Conservation (phyloP, 2,329 filamentous ascomycete genomes). For the Fusarium sp. region DNA sequence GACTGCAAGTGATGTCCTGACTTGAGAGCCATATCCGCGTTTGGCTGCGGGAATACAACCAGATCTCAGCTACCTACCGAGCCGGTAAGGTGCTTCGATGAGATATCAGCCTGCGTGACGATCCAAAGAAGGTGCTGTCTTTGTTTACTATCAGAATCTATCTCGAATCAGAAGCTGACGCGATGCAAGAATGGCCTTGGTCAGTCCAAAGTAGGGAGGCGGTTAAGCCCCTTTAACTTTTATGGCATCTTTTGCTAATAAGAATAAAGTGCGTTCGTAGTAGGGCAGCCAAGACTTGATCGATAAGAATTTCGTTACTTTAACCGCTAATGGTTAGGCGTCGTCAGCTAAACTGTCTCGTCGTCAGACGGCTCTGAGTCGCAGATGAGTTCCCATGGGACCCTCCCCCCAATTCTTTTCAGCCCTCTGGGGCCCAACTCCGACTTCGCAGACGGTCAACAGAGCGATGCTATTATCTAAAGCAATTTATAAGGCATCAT, state of each 20-base stretch:
- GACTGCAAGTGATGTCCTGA: too few species aligned
- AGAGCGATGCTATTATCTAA: background rate
- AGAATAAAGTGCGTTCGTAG: too few species aligned
- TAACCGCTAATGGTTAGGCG: too few species aligned
- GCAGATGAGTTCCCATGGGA: background rate
- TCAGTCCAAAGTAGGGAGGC: background rate
- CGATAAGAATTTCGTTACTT: background rate
- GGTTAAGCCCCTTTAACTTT: background rate
- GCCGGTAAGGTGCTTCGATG: constrained; percentile 7
- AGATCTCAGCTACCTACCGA: constrained; percentile 23
- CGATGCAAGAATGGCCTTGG: background rate
- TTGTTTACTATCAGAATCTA: background rate
- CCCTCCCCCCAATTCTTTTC: background rate
- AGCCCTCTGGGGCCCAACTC: background rate
- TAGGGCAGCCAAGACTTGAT: background rate
- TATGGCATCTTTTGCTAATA: too few species aligned
- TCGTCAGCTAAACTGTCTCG: too few species aligned
- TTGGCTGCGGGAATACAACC: constrained; percentile 7
- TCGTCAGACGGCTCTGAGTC: background rate
- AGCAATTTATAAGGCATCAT: background rate
- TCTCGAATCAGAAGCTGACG: background rate
- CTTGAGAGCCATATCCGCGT: background rate
- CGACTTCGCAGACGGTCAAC: background rate
- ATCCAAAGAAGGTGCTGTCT: background rate
- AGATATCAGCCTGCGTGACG: background rate